phyloP scores from a whole-genome alignment of 768 basidiomycete species.

The Hypholoma sublateritium region DNA sequence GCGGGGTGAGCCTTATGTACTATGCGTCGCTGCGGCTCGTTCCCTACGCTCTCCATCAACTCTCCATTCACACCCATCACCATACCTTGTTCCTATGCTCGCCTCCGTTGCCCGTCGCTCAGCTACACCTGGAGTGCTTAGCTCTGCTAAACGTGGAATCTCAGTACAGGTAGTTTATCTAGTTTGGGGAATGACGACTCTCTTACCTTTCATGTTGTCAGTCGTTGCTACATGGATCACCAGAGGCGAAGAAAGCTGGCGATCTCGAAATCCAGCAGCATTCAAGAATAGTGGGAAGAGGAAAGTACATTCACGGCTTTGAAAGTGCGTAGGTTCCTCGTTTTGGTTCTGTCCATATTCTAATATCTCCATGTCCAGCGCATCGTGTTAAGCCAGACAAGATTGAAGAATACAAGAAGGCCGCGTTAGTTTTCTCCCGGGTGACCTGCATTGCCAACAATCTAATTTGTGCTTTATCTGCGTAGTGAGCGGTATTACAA shows the following conservation, averaged over 20 bases:
- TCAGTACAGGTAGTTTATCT: slow-evolving; percentile 56
- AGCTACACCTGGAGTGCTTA: slow-evolving; percentile 21
- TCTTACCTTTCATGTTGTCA: slow-evolving; percentile 26
- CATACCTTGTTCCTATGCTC: slow-evolving; percentile 27
- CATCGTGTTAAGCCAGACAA: slow-evolving; percentile 86
- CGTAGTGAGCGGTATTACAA: slow-evolving; percentile 81
- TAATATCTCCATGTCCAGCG: slow-evolving; percentile 40
- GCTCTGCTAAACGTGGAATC: slow-evolving; percentile 44
- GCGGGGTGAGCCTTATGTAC: not conserved
- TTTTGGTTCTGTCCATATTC: not conserved
- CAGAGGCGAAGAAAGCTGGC: slow-evolving; percentile 82
- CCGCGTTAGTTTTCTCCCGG: slow-evolving; percentile 59
- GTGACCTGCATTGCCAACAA: not conserved
- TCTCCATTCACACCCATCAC: slow-evolving; percentile 10
- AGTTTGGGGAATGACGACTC: not conserved
- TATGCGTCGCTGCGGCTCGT: slow-evolving; percentile 1
- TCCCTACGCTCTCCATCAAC: slow-evolving; percentile 9
- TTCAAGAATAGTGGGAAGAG: slow-evolving; percentile 84
- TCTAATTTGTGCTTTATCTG: not conserved
- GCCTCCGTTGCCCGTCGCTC: slow-evolving; percentile 29
- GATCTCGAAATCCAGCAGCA: slow-evolving; percentile 79
- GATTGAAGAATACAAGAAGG: slow-evolving; percentile 80
- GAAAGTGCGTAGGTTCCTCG: slow-evolving; percentile 52
- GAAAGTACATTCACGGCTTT: slow-evolving; percentile 92
- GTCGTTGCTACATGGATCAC: slow-evolving; percentile 92